Evolutionary conservation across 2,329 filamentous ascomycete species (phyloP), one percentile per base, ranked within the genome.

Genomic region (Endoconidiophora laricicola): DNA sequence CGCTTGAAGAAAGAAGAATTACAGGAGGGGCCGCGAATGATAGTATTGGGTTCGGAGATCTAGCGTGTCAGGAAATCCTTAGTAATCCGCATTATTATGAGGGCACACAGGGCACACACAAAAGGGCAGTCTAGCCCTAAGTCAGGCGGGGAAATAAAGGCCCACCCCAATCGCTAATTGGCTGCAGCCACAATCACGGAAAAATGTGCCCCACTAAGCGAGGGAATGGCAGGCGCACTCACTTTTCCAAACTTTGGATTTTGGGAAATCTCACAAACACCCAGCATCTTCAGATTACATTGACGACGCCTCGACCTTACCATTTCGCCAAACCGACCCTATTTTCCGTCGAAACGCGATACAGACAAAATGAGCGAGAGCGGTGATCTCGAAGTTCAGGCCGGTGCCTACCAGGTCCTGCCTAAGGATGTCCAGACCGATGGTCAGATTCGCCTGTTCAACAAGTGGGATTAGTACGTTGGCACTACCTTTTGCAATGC

Each of bases 361-460:
- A 51, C 48, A 53, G 52, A 46, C 52, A 84, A 71, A 64, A 94
- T 94, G 87, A 94, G 87, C 83, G 87, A 94, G 74, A 74, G 71
- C 73, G 86, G 83, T 76, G 88, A 94, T 77, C 83, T 94, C 72
- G 86, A 94, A 77, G 83, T 91, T 71, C 83, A 86, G 70, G 75
- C 78, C 65, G 72, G 74, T 67, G 76, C 78, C 71, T 83, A 79
- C 73, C 72, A 78, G 66, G 79, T 87, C 68, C 83, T 95, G 61
- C 87, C 90, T 72, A 94, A 93, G 81, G 87, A 94, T 60, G 83
- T 94, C 67, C 76, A 80, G 64, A 86, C 94, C 74, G 81, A 91
- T 72, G 88, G 87, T 71, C 82, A 77, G 73, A 78, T 91, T 70
- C 94, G 94, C 83, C 79, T 94, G 64, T 94, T 94, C 81, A 93